Conservation (phyloP, 2,329 filamentous ascomycete genomes). For the Cercospora sesami region DNA sequence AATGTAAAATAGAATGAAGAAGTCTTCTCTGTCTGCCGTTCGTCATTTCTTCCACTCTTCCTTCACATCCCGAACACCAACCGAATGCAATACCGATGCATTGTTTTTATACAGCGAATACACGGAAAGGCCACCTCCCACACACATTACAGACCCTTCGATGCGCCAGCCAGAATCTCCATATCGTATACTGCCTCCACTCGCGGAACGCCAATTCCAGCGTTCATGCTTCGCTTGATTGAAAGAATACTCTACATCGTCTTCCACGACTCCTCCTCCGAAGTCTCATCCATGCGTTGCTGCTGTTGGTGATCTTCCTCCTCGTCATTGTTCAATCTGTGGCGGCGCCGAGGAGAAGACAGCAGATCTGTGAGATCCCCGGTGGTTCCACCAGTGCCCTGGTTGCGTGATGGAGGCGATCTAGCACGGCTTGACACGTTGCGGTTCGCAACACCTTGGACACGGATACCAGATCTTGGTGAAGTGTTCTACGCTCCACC, state of each 20-base stretch:
- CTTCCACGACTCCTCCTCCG: constrained; percentile 7
- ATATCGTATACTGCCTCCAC: background rate
- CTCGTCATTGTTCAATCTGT: background rate
- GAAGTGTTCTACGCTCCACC: constrained; percentile 22
- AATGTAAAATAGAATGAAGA: background rate
- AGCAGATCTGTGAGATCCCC: background rate
- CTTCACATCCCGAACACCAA: background rate
- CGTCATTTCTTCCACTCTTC: background rate
- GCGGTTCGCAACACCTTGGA: constrained; percentile 8
- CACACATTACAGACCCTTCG: background rate
- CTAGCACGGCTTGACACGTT: background rate
- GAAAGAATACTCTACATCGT: background rate
- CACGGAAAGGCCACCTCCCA: background rate
- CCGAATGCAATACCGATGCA: background rate
- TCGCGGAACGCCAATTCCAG: background rate
- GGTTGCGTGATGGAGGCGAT: background rate
- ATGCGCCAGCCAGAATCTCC: background rate
- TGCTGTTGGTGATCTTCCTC: background rate
- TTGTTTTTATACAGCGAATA: background rate
- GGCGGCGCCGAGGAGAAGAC: background rate
- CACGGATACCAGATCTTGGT: constrained; percentile 3
- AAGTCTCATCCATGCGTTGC: constrained; percentile 6
- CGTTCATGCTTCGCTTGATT: background rate
- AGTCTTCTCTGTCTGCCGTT: background rate
- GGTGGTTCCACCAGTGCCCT: background rate